These are phyloP conservation scores for Hyaloscypha variabilis DNA, from an alignment of 495 filamentous ascomycete species.

Conservation along the genomic window DNA sequence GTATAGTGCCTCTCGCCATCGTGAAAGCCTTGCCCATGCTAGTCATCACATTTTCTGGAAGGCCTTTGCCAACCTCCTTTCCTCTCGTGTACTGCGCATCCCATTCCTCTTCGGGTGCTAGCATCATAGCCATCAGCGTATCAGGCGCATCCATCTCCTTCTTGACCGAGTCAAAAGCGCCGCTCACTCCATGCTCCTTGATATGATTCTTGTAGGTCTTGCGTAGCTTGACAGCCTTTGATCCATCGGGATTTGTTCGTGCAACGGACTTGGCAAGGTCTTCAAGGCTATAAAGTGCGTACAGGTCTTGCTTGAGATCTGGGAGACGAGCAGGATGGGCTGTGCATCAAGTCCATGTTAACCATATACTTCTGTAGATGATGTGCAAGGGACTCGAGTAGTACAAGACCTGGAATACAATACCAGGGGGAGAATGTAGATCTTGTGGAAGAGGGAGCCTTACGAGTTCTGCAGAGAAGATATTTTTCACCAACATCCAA, in stretches of 20 bases:
- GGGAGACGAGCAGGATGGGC: conserved; percentile 46
- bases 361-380: conserved; percentile 40
- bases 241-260: conserved; percentile 52
- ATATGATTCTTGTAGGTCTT: conserved; percentile 64
- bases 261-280: conserved; percentile 53
- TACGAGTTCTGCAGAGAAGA: conserved; percentile 63
- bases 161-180: conserved; percentile 54
- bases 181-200: conserved; percentile 54
- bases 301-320: conserved; percentile 51
- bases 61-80: conserved; percentile 58
- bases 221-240: conserved; percentile 50
- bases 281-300: conserved; percentile 50
- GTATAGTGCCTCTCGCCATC: conserved; percentile 50
- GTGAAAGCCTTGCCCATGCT: conserved; percentile 47
- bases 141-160: conserved; percentile 41
- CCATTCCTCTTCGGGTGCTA: conserved; percentile 57
- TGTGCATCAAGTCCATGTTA: conserved; percentile 50
- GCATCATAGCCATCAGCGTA: conserved; percentile 47
- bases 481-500: conserved; percentile 60
- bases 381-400: conserved; percentile 14
- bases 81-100: conserved; percentile 50
- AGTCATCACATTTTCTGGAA: conserved; percentile 35
- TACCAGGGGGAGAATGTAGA: conserved; percentile 13
- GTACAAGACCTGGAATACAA: conserved; percentile 11
- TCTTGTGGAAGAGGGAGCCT: conserved; percentile 49